phyloP scores from a whole-genome alignment of 148 eudicot species.

The Rhododendron griersonianum region DNA sequence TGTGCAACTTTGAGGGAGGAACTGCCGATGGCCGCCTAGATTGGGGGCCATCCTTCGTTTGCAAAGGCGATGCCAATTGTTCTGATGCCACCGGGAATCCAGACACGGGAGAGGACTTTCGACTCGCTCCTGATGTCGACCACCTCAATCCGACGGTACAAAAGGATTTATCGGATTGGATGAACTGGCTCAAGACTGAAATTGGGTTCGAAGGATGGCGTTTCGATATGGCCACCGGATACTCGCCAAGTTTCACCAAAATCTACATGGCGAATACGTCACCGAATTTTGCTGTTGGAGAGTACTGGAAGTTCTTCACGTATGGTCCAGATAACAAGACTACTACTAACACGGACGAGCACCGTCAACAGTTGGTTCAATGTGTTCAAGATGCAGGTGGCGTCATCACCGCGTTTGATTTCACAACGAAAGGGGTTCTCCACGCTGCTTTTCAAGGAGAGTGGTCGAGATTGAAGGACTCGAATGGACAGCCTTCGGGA shows the following conservation, averaged over 20 bases:
- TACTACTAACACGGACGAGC: slow-evolving; percentile 42
- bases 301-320: slow-evolving; percentile 43
- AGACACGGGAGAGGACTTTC: background rate
- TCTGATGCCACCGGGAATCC: background rate
- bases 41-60: background rate
- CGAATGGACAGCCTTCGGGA: slow-evolving; percentile 53
- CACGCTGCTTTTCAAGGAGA: slow-evolving; percentile 45
- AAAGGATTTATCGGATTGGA: background rate
- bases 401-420: slow-evolving; percentile 50
- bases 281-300: slow-evolving; percentile 63
- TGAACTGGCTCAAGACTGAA: background rate
- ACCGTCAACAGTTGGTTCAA: slow-evolving; percentile 34
- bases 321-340: slow-evolving; percentile 34
- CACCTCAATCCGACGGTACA: background rate
- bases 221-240: slow-evolving; percentile 65
- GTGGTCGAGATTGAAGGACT: slow-evolving; percentile 60
- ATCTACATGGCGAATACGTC: slow-evolving; percentile 38
- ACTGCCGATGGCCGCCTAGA: background rate
- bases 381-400: slow-evolving; percentile 55
- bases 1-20: background rate
- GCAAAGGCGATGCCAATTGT: background rate
- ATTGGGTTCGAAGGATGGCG: slow-evolving; percentile 36
- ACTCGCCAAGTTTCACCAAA: slow-evolving; percentile 41
- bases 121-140: background rate
- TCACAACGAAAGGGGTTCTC: slow-evolving; percentile 60